phyloP scores from a whole-genome alignment of 805 yeast species.

The Monosporozyma solicola region DNA sequence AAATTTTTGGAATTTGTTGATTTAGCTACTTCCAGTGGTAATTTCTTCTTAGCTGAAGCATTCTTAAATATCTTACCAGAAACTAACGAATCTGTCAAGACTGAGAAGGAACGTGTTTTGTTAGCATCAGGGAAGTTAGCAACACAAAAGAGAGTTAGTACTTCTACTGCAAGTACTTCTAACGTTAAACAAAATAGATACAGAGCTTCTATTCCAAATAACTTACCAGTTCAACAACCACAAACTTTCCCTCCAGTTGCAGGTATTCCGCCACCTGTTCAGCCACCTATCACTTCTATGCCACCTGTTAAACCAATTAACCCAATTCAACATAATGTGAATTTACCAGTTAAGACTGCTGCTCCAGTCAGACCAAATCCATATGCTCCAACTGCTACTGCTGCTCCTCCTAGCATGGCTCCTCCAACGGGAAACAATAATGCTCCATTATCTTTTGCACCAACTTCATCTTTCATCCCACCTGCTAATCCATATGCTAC shows the following conservation, averaged over 20 bases:
- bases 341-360: constrained; percentile 6
- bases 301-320: constrained; percentile 2
- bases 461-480: constrained; percentile 13
- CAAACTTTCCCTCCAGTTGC: constrained; percentile 1
- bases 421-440: not conserved
- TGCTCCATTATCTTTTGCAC: constrained; percentile 12
- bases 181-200: constrained; percentile 1
- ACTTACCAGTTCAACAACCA: not conserved
- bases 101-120: constrained; percentile 71
- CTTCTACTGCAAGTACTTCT: not conserved
- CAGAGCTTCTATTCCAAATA: constrained; percentile 2
- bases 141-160: constrained; percentile 3
- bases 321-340: constrained; percentile 1
- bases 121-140: constrained; percentile 46
- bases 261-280: not conserved
- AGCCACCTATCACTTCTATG: not conserved
- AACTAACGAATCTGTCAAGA: constrained; percentile 56
- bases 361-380: constrained; percentile 9
- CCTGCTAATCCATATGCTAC: constrained; percentile 25
- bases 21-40: constrained; percentile 71
- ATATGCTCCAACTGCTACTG: constrained; percentile 13
- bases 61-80: constrained; percentile 66
- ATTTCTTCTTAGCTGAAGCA: constrained; percentile 68
- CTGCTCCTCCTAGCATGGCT: constrained; percentile 1
- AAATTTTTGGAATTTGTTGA: constrained; percentile 76